Base-by-base conservation (phyloP, 1,284 basidiomycete genomes). In the Papiliotrema fonsecae region DNA sequence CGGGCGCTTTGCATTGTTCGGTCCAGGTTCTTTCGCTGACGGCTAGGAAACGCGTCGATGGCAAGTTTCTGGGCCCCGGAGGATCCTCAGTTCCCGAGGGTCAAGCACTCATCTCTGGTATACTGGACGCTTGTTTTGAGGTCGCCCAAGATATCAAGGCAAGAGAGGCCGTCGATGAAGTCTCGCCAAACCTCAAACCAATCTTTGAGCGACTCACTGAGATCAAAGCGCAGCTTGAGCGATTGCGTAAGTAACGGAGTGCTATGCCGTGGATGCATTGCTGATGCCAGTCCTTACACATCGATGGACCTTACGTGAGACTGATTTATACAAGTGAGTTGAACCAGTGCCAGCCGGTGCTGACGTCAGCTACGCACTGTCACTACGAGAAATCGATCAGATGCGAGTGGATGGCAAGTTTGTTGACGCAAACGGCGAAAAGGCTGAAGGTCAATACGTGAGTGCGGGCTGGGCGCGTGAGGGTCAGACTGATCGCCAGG, bases 371-470 rank as follows among this genome's bases (percentile, higher is more conserved):
- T 98, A 96, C 73, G 89, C 90, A 34, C 78, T 94, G 45, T 89
- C 89, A 66, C 76, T 99, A 57, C 88, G 94, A 65, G 93, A 98
- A 71, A 93, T 99, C 47, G 94, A 99, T 75, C 86, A 88, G 69
- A 89, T 97, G 88, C 79, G 94, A 21, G 83, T 97, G 6, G 90
- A 97, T 58, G 94, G 94, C 55, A 96, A 96, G 75, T 98, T 97
- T 69, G 85, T 97, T 24, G 93, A 98, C 66, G 81, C 86, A 0
- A 90, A 97, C 45, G 96, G 93, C 4, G 87, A 92, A 69, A 82
- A 87, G 58, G 65, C 65, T 16, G 64, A 64, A 45, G 65, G 65
- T 14, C 66, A 69, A 62, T 71, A 67, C 43, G 65, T 65, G 42
- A 32, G 58, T 38, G 35, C 22, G 16, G 13, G 7, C 2, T 6